Evolutionary conservation across 140 eudicot genomes (phyloP), one percentile per base, ranked within the genome.

Genomic region (Bidens hawaiensis): DNA sequence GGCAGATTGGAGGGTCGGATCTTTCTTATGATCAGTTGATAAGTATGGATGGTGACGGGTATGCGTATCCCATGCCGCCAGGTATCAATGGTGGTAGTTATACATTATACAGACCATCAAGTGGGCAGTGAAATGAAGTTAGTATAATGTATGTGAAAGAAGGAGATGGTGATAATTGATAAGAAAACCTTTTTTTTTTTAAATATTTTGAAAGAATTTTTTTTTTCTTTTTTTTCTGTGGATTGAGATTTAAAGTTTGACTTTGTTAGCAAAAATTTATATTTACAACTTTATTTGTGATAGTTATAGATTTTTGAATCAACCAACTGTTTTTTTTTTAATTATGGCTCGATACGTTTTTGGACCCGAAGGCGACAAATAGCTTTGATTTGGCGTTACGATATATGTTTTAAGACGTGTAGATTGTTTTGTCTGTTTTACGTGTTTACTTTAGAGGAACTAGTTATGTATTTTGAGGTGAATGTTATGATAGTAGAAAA

Each of bases 11-110:
- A 0, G 82, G 86, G 73, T 75, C 83, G 18, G 96, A 84, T 77
- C 42, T 62, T 47, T 71, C 87, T 0, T 80, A 52, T 13, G 67
- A 72, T n/a, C n/a, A n/a, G 62, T 48, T 72, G 72, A 75, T 85
- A 57, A 79, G 75, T 61, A 21, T 65, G 54, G 90, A 84, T 26
- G 63, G 69, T 53, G 95, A 85, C 21, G 88, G 85, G 36, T 85
- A 85, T 54, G 33, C 78, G n/a, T 83, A 85, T 81, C 78, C 79
- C 64, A 40, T 71, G 73, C 12, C 76, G 12, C 78, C 94, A 52
- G 86, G 94, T 43, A 80, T 83, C 13, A 85, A 83, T 67, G 87
- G 97, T n/a, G n/a, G n/a, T n/a, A n/a, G n/a, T 41, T 88, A 88
- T 56, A 49, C 80, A 0, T 71, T 79, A 19, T 88, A 74, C 82